Base-by-base conservation (phyloP, 2,329 filamentous ascomycete genomes). In the Cephalotrichum gorgonifer region DNA sequence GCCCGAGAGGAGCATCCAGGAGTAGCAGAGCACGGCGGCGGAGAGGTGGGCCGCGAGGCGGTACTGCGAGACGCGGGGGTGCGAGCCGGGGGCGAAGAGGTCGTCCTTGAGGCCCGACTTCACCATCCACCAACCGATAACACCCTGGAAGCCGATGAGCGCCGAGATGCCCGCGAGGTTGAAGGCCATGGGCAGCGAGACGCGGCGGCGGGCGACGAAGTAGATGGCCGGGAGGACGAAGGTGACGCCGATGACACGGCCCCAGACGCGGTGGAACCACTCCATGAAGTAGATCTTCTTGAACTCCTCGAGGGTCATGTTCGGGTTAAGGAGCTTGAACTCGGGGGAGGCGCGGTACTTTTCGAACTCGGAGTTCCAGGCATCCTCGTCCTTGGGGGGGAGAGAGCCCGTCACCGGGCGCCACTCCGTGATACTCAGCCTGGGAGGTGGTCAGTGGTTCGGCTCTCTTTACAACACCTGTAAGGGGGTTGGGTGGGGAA, bases 211-310 rank as follows among this genome's bases (percentile, higher is more conserved):
- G 20, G 84, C 83, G 60, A 96, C 78, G 62, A 97, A 94, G 73
- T 95, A 97, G 50, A 85, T 67, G 7, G 91, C 87, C 2, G 93
- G 93, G 1, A 96, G 62, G 44, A 95, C 81, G 65, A 97, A 96
- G 46, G 88, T 85, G 54, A 97, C 67, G 51, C 93, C 93, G 51
- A 98, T 87, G 57, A 95, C 75, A 55, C 93, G 84, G 43, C 93
- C 93, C 90, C 93, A 97, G 49, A 96, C 76, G 27, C 93, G 81
- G 67, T 98, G 93, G 41, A 84, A 82, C 93, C 93, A 98, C 73
- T 98, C 93, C 93, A 97, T 97, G 66, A 86, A 98, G 76, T 97
- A 98, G 56, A 98, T 98, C 64, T 93, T 85, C 68, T 97, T 96
- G 73, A 97, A 98, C 64, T 98, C 93, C 51, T 83, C 78, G 50